A percentile compares a stretch with the other conserved stretches of the same genome.
Evolutionary conservation across 1,284 basidiomycete genomes (phyloP).

Genomic region (Cystobasidium slooffiae): DNA sequence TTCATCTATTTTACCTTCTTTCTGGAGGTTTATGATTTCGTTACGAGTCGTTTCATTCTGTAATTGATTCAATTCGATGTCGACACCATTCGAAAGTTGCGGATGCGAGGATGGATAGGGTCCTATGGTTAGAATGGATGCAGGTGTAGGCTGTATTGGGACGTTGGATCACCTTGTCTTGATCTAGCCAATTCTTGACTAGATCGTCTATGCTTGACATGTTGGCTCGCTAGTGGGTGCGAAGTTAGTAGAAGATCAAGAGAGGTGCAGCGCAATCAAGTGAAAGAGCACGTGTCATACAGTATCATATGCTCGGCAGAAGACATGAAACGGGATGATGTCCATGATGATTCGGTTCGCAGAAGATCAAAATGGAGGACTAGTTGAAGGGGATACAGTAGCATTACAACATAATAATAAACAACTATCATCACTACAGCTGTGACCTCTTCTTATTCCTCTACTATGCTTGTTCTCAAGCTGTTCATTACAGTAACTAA

Average conservation of each 20-base stretch:
- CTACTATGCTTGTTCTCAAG: too few relatives aligned
- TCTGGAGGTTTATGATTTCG: constrained; percentile 30
- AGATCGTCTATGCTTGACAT: constrained; percentile 13
- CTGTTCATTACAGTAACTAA: too few relatives aligned
- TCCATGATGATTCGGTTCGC: not conserved
- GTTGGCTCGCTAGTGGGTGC: not conserved
- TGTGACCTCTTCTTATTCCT: too few relatives aligned
- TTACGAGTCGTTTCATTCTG: constrained; percentile 33
- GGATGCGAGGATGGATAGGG: too few relatives aligned
- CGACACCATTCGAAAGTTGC: not conserved
- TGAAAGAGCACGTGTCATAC: too few relatives aligned
- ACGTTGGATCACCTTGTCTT: constrained; percentile 25
- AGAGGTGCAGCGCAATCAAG: too few relatives aligned
- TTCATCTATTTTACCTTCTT: constrained; percentile 34
- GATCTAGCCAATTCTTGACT: constrained; percentile 20
- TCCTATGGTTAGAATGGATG: not conserved
- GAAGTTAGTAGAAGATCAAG: not conserved
- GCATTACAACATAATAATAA: too few relatives aligned
- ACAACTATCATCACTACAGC: too few relatives aligned
- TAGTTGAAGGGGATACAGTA: too few relatives aligned
- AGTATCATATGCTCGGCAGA: too few relatives aligned
- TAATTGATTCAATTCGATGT: not conserved
- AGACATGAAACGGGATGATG: too few relatives aligned
- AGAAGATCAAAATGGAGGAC: too few relatives aligned
- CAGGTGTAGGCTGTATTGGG: not conserved